Base-by-base conservation (phyloP, 345 rosid genomes). In the Viola odorata region DNA sequence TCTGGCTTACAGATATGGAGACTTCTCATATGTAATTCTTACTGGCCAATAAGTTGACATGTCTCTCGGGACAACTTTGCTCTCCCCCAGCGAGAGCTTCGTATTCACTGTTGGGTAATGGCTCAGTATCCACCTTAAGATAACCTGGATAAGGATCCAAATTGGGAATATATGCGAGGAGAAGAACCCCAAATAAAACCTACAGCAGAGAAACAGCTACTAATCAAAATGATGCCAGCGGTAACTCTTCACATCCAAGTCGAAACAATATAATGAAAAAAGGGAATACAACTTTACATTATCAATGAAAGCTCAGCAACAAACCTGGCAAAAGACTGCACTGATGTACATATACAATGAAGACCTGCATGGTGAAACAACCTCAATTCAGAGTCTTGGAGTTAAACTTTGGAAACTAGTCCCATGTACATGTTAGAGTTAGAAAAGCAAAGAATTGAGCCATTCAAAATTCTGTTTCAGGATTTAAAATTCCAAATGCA, bases 61-160 rank as follows among this genome's bases (percentile, higher is more conserved):
- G 68, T 14, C 65, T 72, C 76, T 72, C 76, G 3, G 76, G 76
- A 45, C 76, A 72, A 36, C 56, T 62, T 53, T 67, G 58, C 52
- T 72, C 72, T 58, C 41, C 68, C 45, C 61, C 76, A 39, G 60
- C 68, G 59, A 72, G 72, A 37, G 61, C 61, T 62, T 72, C 71
- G 36, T 72, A 72, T 53, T 62, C 76, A 53, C 68, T 61, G 32
- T 67, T 57, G 57, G 47, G 68, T 6, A 9, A 13, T 40, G 63
- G 8, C 45, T 72, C 72, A 36, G 68, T 14, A 66, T 66, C 56
- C 52, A 67, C 2, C 50, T 66, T 45, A 64, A 55, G 42, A 52
- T 66, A 72, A 45, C 67, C 72, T 0, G 76, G 68, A 67, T 41
- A 67, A 45, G 68, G 68, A 62, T 72, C 72, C 68, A 72, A 58